A percentile compares a stretch with the other conserved stretches of the same genome.
Evolutionary conservation across 2,329 filamentous ascomycete genomes (phyloP).

Genomic region (Ceratocystis alfenasii): DNA sequence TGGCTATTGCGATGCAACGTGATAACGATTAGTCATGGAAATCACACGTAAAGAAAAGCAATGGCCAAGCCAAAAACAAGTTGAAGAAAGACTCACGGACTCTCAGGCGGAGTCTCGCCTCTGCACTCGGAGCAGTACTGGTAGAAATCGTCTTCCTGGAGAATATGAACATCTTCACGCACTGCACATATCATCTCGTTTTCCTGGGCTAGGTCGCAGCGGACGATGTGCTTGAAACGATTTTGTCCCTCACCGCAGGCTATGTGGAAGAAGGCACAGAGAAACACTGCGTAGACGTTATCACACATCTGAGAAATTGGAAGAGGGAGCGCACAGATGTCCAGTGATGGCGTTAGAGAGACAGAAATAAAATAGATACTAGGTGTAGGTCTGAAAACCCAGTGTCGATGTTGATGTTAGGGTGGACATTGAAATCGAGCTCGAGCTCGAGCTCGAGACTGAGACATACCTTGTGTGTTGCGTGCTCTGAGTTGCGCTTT

Average conservation of each 20-base stretch:
- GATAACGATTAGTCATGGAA: neutral
- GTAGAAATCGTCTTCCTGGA: conserved; percentile 20
- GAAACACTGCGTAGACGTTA: conserved; percentile 22
- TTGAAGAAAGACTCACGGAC: conserved; percentile 13
- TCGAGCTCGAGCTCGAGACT: neutral
- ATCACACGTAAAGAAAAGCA: neutral
- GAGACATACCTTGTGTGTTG: conserved; percentile 15
- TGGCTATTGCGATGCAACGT: neutral
- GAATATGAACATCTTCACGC: conserved; percentile 20
- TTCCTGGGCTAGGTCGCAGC: conserved; percentile 17
- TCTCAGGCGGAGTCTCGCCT: conserved; percentile 22
- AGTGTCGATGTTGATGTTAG: no score
- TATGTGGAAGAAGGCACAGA: conserved; percentile 18
- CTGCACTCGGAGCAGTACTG: conserved; percentile 19
- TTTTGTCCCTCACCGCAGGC: conserved; percentile 15
- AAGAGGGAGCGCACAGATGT: neutral
- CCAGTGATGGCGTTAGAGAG: neutral
- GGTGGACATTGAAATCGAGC: neutral
- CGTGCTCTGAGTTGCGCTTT: neutral
- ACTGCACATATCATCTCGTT: conserved; percentile 10
- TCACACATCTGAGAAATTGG: conserved; percentile 19
- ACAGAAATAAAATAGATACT: neutral
- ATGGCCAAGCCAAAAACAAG: neutral
- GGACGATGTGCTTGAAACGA: conserved; percentile 21
- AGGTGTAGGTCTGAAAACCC: neutral